Evolutionary conservation across 2,329 filamentous ascomycete genomes (phyloP).

Genomic region (Fusarium musae): DNA sequence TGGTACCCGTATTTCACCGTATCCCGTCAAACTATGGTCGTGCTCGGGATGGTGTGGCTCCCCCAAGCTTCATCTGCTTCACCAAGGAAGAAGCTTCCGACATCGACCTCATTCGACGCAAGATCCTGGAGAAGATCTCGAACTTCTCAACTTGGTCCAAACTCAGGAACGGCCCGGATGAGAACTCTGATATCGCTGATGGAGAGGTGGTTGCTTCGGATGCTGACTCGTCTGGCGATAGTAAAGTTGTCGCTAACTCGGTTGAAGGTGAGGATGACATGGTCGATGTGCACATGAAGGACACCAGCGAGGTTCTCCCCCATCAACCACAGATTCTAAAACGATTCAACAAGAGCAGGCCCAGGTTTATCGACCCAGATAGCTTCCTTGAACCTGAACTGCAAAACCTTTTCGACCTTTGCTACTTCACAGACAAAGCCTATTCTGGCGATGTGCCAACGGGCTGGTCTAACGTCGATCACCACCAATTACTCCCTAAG

Average conservation of each 20-base stretch:
- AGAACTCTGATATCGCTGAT: slow-evolving; percentile 66
- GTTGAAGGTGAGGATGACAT: slow-evolving; percentile 90
- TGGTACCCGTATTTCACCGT: slow-evolving; percentile 78
- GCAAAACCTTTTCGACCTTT: slow-evolving; percentile 81
- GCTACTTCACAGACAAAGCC: slow-evolving; percentile 66
- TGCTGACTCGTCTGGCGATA: slow-evolving; percentile 73
- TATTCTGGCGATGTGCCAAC: slow-evolving; percentile 71
- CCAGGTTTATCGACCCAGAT: slow-evolving; percentile 63
- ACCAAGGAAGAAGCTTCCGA: slow-evolving; percentile 74
- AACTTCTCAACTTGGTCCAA: slow-evolving; percentile 79
- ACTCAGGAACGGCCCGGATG: slow-evolving; percentile 63
- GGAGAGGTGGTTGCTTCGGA: slow-evolving; percentile 76
- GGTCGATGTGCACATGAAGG: slow-evolving; percentile 88
- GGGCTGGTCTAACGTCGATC: slow-evolving; percentile 73
- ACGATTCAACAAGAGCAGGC: slow-evolving; percentile 61
- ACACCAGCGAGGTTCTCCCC: slow-evolving; percentile 56
- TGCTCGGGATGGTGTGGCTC: slow-evolving; percentile 47
- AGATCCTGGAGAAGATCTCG: slow-evolving; percentile 79
- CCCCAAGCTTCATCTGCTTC: slow-evolving; percentile 79
- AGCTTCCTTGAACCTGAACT: slow-evolving; percentile 70
- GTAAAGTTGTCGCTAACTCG: slow-evolving; percentile 79
- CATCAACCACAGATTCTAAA: slow-evolving; percentile 50
- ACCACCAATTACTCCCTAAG: slow-evolving; percentile 67
- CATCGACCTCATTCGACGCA: slow-evolving; percentile 80
- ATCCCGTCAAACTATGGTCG: slow-evolving; percentile 50